Percentiles rank a stretch among this genome's conserved stretches.
Evolutionary conservation across 768 basidiomycete species (phyloP).

Genomic region (Megacollybia marginata): DNA sequence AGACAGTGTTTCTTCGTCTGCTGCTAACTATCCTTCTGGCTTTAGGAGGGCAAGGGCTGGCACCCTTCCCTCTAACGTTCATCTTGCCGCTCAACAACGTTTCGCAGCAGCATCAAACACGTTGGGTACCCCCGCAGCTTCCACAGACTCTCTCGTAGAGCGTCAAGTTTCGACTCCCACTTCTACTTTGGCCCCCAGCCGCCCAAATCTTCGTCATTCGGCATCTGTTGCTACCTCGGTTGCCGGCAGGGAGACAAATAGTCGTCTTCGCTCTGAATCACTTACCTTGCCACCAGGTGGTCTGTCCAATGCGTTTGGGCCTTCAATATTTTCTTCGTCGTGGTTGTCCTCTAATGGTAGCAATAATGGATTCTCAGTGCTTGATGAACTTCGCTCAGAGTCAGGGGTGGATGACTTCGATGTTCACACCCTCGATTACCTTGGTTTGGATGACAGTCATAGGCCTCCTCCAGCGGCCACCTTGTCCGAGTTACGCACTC

Average conservation of each 20-base stretch:
- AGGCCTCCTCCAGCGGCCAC: conserved; percentile 81
- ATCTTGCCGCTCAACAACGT: conserved; percentile 69
- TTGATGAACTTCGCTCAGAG: conserved; percentile 81
- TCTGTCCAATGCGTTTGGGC: conserved; percentile 77
- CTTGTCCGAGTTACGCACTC: conserved; percentile 80
- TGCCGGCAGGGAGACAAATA: conserved; percentile 56
- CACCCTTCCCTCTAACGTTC: conserved; percentile 93
- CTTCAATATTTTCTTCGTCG: conserved; percentile 83
- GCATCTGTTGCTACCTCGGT: conserved; percentile 56
- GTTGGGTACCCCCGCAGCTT: conserved; percentile 32
- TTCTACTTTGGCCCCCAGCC: conserved; percentile 37
- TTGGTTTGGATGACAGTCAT: conserved; percentile 81
- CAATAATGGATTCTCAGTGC: conserved; percentile 51
- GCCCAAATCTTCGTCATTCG: conserved; percentile 72
- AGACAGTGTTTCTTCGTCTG: conserved; percentile 53
- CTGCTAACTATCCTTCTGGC: conserved; percentile 75
- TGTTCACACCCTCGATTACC: conserved; percentile 93
- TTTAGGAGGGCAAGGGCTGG: conserved; percentile 96
- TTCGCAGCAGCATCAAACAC: conserved; percentile 64
- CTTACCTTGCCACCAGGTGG: conserved; percentile 78
- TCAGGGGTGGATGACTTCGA: conserved; percentile 83
- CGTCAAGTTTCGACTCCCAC: conserved; percentile 40
- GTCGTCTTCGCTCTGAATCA: conserved; percentile 87
- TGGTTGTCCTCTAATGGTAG: conserved; percentile 68
- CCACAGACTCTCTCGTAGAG: conserved; percentile 36